Percentiles rank a stretch among this genome's conserved stretches.
These are phyloP conservation scores for Candida pseudoviswanathii DNA, from an alignment of 1,139 yeast genomes.

Conservation along the genomic window DNA sequence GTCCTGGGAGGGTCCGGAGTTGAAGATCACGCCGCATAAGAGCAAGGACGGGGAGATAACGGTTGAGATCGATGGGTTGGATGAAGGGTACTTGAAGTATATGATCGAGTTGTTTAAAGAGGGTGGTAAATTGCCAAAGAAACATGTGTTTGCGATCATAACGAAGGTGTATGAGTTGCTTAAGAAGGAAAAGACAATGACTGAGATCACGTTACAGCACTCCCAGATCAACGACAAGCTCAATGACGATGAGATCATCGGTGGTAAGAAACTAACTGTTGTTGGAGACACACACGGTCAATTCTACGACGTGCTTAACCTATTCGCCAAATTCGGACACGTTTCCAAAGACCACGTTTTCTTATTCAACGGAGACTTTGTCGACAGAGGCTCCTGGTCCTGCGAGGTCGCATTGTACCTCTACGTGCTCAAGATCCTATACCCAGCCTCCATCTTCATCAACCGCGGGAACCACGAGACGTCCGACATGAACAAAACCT, in stretches of 20 bases:
- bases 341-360: conserved; percentile 72
- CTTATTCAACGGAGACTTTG: conserved; percentile 95
- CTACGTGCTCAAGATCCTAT: conserved; percentile 75
- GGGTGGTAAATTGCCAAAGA: conserved; percentile 76
- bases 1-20: conserved; percentile 64
- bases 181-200: conserved; percentile 68
- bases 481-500: conserved; percentile 93
- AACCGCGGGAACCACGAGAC: conserved; percentile 98
- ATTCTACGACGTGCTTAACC: conserved; percentile 81
- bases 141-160: conserved; percentile 82
- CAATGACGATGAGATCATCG: conserved; percentile 22
- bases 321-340: conserved; percentile 72
- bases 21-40: conserved; percentile 42
- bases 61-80: conserved; percentile 37
- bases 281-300: conserved; percentile 99
- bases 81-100: conserved; percentile 55
- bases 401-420: conserved; percentile 89
- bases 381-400: conserved; percentile 98
- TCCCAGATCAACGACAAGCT: conserved; percentile 18
- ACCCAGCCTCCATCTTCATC: conserved; percentile 71
- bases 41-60: conserved; percentile 19
- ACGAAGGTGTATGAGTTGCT: conserved; percentile 71
- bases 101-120: conserved; percentile 71
- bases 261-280: conserved; percentile 62
- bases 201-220: conserved; percentile 61